Evolutionary conservation across 2,329 filamentous ascomycete species (phyloP), one percentile per base, ranked within the genome.

Genomic region (Botrytis aclada): DNA sequence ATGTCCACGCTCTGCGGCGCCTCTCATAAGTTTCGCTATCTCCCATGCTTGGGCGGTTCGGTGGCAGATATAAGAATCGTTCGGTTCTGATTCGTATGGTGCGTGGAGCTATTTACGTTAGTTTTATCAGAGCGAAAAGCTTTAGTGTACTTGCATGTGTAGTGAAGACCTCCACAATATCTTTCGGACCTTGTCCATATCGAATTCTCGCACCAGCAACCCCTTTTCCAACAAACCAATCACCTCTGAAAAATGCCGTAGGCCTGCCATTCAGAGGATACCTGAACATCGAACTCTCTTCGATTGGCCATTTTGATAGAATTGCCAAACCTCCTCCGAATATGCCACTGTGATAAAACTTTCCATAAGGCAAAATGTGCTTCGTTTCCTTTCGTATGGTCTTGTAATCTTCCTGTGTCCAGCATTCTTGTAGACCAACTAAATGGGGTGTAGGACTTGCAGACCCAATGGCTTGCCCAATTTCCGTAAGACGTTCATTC

Each of bases 201-300:
- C 92, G 86, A 77, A 98, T 92, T 75, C 88, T 88, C 3, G 95
- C 95, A 80, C 89, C 92, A 10, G 95, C 96, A 60, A 98, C 90
- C 25, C 96, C 96, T 81, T 98, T 98, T 0, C 96, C 96, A 16
- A 98, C 95, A 80, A 90, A 98, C 94, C 95, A 98, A 82, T 98
- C 95, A 18, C 96, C 96, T 74, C 95, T 87, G 84, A 92, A 98
- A 83, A 98, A 97, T 7, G 95, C 95, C 16, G 94, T 95, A 9
- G 96, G 96, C 29, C 95, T 88, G 29, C 96, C 96, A 81, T 97
- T 98, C 70, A 99, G 87, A n/a, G 94, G 90, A 81, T 98, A 99
- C 5, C 86, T 87, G 77, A 89, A 87, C 94, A 98, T 97, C 79
- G 87, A 90, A 82, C 91, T 95, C 84, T 97, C 93, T 79, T 93